A percentile compares a stretch with the other conserved stretches of the same genome.
These are phyloP conservation scores for Asterophora lycoperdoides DNA, from an alignment of 768 basidiomycete species.

Conservation along the genomic window DNA sequence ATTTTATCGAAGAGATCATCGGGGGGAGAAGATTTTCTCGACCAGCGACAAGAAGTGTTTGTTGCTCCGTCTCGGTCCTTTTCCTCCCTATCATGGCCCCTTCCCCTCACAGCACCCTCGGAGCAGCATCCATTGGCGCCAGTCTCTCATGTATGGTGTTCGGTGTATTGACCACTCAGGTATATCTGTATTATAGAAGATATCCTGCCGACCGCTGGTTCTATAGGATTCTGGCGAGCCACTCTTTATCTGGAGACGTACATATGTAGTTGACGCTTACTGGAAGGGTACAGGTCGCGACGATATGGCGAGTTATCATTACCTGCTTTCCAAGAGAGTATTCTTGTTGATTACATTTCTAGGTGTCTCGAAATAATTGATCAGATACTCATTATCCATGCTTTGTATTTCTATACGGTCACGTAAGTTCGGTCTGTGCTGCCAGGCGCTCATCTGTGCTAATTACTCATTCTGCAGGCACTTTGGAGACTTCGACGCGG, in stretches of 20 bases:
- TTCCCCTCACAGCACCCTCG: constrained; percentile 33
- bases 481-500: constrained; percentile 26
- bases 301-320: neutral
- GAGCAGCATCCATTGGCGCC: constrained; percentile 38
- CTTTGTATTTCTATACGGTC: constrained; percentile 51
- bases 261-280: no score
- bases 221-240: constrained; percentile 33
- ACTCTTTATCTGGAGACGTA: neutral
- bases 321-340: neutral
- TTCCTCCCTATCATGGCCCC: neutral
- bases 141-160: constrained; percentile 35
- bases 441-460: neutral
- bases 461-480: constrained; percentile 30
- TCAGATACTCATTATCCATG: constrained; percentile 48
- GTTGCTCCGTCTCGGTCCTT: neutral
- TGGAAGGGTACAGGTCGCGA: neutral
- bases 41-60: no score
- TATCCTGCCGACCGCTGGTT: constrained; percentile 32
- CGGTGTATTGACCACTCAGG: constrained; percentile 36
- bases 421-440: constrained; percentile 33
- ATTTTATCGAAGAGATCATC: no score
- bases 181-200: constrained; percentile 33
- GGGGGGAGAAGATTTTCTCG: no score
- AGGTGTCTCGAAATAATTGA: constrained; percentile 47
- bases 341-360: neutral